phyloP scores from a whole-genome alignment of 1,139 yeast species.

The Pichia norvegensis region DNA sequence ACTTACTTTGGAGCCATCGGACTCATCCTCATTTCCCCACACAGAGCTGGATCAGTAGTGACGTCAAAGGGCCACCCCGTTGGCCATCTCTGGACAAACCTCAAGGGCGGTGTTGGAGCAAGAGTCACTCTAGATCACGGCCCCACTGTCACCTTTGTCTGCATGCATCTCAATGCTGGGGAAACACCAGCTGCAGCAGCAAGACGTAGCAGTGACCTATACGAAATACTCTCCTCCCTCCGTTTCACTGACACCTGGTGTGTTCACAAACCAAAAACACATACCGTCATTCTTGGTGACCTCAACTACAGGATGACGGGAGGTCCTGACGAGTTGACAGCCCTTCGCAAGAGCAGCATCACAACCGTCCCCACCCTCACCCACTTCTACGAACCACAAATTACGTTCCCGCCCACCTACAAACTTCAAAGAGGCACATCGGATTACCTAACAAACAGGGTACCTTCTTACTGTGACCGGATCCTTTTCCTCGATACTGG shows the following conservation, averaged over 20 bases:
- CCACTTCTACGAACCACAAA: constrained; percentile 57
- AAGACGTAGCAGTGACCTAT: constrained; percentile 47
- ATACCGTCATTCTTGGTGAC: constrained; percentile 74
- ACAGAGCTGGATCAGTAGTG: constrained; percentile 23
- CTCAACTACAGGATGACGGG: constrained; percentile 60
- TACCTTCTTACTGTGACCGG: constrained; percentile 89
- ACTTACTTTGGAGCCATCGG: constrained; percentile 62
- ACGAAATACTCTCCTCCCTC: constrained; percentile 43
- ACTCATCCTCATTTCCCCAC: constrained; percentile 46
- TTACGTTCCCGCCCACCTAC: constrained; percentile 69
- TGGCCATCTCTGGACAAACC: constrained; percentile 53
- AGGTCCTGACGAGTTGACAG: constrained; percentile 53
- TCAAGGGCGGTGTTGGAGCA: constrained; percentile 70
- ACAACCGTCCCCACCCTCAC: constrained; percentile 51
- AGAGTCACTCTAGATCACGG: constrained; percentile 35
- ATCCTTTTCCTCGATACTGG: constrained; percentile 50
- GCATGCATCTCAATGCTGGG: constrained; percentile 67
- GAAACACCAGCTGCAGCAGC: constrained; percentile 50
- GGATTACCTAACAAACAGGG: constrained; percentile 49
- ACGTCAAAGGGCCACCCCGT: constrained; percentile 35
- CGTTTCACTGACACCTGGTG: constrained; percentile 56
- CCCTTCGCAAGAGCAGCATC: constrained; percentile 36
- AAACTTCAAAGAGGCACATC: constrained; percentile 49
- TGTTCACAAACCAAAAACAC: constrained; percentile 47
- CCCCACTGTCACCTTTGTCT: constrained; percentile 49